Base-by-base conservation (phyloP, 2,329 filamentous ascomycete genomes). In the Xylaria sp. region DNA sequence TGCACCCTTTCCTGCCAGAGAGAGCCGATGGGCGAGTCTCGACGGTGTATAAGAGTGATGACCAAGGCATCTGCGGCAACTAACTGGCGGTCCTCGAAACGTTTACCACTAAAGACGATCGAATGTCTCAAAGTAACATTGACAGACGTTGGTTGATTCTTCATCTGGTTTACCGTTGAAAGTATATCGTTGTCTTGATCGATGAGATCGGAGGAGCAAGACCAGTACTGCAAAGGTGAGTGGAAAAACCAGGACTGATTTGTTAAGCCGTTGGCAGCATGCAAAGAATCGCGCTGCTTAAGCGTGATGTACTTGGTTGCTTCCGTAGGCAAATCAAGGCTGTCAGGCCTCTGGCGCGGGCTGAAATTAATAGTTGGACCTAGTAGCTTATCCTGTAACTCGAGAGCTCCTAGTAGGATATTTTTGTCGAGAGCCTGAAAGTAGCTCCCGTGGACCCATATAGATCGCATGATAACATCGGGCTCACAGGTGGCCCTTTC, bases 151-250 rank as follows among this genome's bases (percentile, higher is more conserved):
- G 86, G 85, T 68, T 86, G 86, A 0, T 82, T 84, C 63, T 88
- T 88, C 69, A 82, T 86, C 61, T 86, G 80, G 72, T 94, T 93
- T 74, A 94, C 89, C 0, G 92, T 94, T 1, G 80, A 78, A 3
- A 94, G 77, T 13, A 94, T 84, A 75, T 94, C 84, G 0, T 77
- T 62, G 73, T 95, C 92, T 18, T 79, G 77, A 30, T 85, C 77
- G 58, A 95, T 86, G 7, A 79, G 80, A 1, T 86, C 83, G 6
- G 81, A 75, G n/a, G 84, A 91, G 76, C 90, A 91, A 67, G 89
- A 86, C 92, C 92, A 95, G 78, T 94, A 94, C 78, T 93, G 89
- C 62, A 95, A 80, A 1, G 92, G 92, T n/a, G 92, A 94, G 74
- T 94, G 91, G 75, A 92, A 92, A 72, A 92, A 92, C 91, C 91